Evolutionary conservation across 2,329 filamentous ascomycete genomes (phyloP).

Genomic region (Xylaria sp.): DNA sequence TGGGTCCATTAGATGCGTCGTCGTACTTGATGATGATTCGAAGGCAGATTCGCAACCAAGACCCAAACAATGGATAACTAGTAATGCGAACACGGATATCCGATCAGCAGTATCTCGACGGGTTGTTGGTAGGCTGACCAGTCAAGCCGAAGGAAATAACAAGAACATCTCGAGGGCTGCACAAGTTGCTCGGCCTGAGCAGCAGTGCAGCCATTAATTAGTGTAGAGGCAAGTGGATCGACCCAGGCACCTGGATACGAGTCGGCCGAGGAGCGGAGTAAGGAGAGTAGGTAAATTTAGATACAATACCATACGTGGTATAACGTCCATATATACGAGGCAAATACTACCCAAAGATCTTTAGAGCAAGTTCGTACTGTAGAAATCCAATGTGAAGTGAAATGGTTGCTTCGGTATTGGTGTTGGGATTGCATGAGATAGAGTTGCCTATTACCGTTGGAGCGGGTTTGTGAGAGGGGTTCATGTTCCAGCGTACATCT

Average conservation of each 20-base stretch:
- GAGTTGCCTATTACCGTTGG: neutral
- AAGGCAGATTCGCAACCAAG: no score
- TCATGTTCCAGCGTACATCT: neutral
- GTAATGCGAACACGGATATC: no score
- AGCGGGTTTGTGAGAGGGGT: neutral
- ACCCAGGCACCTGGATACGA: conserved; percentile 16
- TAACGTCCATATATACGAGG: neutral
- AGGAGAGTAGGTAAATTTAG: conserved; percentile 22
- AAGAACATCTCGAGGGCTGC: no score
- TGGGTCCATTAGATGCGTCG: neutral
- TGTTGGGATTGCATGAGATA: neutral
- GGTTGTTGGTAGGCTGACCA: neutral
- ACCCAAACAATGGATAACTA: no score
- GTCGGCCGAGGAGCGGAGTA: neutral
- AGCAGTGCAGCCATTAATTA: no score
- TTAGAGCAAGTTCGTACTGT: neutral
- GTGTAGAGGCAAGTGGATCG: neutral
- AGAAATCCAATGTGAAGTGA: neutral
- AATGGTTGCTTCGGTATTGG: neutral
- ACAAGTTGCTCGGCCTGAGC: no score
- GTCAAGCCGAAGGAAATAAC: no score
- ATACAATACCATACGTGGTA: neutral
- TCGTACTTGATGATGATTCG: neutral
- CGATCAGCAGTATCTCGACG: no score
- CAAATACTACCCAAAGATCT: no score